These are phyloP conservation scores for Phytophthora pini DNA, from an alignment of 352 stramenopile species.

Conservation along the genomic window DNA sequence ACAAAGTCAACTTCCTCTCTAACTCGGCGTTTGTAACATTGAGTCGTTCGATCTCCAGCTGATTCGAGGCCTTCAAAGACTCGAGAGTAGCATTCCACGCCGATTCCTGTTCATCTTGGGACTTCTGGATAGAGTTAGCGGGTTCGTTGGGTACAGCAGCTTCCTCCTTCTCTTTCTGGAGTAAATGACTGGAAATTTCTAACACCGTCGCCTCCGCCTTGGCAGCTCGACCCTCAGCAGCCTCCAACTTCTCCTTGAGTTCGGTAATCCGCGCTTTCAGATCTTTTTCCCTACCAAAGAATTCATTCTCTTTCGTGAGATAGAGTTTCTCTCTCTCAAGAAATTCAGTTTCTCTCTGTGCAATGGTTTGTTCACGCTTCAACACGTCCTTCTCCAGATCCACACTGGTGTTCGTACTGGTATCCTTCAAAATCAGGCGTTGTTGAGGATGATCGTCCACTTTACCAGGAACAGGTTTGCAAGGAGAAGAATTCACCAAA, in stretches of 20 bases:
- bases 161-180: constrained; percentile 41
- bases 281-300: constrained; percentile 41
- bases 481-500: background rate
- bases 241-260: constrained; percentile 38
- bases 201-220: constrained; percentile 38
- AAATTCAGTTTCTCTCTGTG: constrained; percentile 39
- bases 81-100: constrained; percentile 24
- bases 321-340: constrained; percentile 47
- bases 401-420: constrained; percentile 65
- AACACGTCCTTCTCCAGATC: constrained; percentile 61
- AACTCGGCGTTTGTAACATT: constrained; percentile 23
- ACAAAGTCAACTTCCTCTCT: constrained; percentile 7
- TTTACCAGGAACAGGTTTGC: background rate
- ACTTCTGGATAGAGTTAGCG: constrained; percentile 9
- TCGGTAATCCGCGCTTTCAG: constrained; percentile 32
- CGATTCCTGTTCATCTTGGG: constrained; percentile 18
- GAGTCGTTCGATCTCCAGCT: constrained; percentile 24
- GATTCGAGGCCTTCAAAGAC: constrained; percentile 17
- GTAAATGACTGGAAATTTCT: constrained; percentile 35
- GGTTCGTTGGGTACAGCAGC: constrained; percentile 13
- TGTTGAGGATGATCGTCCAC: constrained; percentile 5
- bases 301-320: constrained; percentile 44
- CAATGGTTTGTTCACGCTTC: constrained; percentile 43
- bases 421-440: constrained; percentile 54
- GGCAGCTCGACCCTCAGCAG: constrained; percentile 17